Conservation (phyloP, 192 early-diverging fungal species). For the Coemansia sp. region DNA sequence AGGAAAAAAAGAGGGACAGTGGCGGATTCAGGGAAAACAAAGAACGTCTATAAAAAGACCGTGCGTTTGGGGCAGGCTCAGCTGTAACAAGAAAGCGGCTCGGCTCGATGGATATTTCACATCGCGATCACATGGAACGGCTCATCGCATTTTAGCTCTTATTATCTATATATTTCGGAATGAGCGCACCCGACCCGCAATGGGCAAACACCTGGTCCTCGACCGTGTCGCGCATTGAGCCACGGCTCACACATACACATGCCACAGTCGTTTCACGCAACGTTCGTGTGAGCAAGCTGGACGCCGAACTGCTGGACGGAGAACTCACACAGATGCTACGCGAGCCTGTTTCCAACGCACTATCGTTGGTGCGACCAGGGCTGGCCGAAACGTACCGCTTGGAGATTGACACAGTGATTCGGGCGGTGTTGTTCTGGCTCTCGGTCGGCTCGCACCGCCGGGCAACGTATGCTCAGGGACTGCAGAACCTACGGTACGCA, state of each 20-base stretch:
- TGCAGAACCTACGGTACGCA: conserved; percentile 85
- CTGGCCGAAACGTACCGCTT: conserved; percentile 66
- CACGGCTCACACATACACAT: conserved; percentile 63
- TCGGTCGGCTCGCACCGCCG: conserved; percentile 65
- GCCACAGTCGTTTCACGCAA: conserved; percentile 36
- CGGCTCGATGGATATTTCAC: no score
- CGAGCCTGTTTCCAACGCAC: conserved; percentile 69
- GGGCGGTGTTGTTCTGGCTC: conserved; percentile 68
- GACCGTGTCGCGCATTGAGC: conserved; percentile 46
- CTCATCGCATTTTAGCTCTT: neutral
- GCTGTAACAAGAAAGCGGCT: no score
- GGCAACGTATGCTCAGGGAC: conserved; percentile 75
- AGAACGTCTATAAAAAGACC: no score
- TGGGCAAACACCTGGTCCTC: conserved; percentile 39
- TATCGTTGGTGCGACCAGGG: conserved; percentile 55
- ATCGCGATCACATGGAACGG: no score
- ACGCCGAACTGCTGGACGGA: conserved; percentile 75
- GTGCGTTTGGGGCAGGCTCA: no score
- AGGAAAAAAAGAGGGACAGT: conserved; percentile 9
- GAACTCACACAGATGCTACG: conserved; percentile 75
- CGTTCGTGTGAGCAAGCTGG: conserved; percentile 76
- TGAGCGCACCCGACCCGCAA: conserved; percentile 20
- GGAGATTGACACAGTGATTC: conserved; percentile 67
- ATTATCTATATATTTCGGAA: neutral
- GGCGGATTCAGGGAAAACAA: conserved; percentile 1